Evolutionary conservation across 1,139 yeast species (phyloP).

Genomic region (Petasospora rhodanensis): DNA sequence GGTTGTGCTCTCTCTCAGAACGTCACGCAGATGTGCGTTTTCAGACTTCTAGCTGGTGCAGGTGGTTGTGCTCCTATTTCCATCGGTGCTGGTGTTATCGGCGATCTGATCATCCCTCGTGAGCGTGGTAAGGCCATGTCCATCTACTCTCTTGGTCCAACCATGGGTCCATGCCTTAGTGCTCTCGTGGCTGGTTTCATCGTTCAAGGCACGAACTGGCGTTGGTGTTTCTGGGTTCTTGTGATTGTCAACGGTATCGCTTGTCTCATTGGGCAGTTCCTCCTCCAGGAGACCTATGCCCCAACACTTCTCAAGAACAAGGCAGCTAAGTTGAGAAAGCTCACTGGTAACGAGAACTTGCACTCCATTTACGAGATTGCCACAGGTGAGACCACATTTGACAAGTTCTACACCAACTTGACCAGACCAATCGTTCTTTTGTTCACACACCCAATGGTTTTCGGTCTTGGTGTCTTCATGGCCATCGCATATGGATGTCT

Average conservation of each 20-base stretch:
- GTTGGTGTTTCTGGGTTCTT: slow-evolving; percentile 60
- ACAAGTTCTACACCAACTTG: slow-evolving; percentile 35
- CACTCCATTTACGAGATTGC: slow-evolving; percentile 58
- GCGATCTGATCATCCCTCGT: slow-evolving; percentile 53
- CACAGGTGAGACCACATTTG: slow-evolving; percentile 37
- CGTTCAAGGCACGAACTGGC: slow-evolving; percentile 46
- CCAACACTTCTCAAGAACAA: slow-evolving; percentile 48
- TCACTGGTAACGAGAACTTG: slow-evolving; percentile 51
- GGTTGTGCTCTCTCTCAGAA: slow-evolving; percentile 54
- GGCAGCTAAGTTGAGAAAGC: slow-evolving; percentile 41
- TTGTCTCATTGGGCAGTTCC: slow-evolving; percentile 39
- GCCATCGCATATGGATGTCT: slow-evolving; percentile 62
- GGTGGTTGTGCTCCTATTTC: slow-evolving; percentile 65
- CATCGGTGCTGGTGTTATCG: slow-evolving; percentile 69
- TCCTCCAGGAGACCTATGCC: slow-evolving; percentile 53
- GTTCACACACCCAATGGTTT: slow-evolving; percentile 55
- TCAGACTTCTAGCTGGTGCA: slow-evolving; percentile 57
- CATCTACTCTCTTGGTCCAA: slow-evolving; percentile 54
- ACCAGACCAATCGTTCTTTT: slow-evolving; percentile 51
- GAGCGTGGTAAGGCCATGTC: slow-evolving; percentile 56
- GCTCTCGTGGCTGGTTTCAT: slow-evolving; percentile 50
- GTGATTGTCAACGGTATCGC: slow-evolving; percentile 50
- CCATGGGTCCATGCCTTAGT: slow-evolving; percentile 54
- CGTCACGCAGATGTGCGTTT: slow-evolving; percentile 51
- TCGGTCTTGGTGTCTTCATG: slow-evolving; percentile 57